These are phyloP conservation scores for Penicillium lividum DNA, from an alignment of 495 filamentous ascomycete genomes.

Conservation along the genomic window DNA sequence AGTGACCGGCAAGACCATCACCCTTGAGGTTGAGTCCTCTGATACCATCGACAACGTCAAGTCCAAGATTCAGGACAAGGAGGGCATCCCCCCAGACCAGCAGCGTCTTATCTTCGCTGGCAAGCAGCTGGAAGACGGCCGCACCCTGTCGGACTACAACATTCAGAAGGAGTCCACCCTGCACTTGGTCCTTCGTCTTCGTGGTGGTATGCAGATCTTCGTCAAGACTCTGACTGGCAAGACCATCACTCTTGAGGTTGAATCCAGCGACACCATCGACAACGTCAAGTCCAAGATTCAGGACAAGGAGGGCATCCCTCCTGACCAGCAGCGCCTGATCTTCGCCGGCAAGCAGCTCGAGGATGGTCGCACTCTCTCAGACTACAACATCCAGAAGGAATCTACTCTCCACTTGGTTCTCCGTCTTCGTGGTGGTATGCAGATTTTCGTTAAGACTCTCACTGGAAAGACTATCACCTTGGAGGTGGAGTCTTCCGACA, in stretches of 20 bases:
- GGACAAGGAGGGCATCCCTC: conserved; percentile 78
- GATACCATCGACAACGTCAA: conserved; percentile 99
- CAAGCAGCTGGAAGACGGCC: conserved; percentile 97
- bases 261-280: conserved; percentile 94
- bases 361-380: conserved; percentile 68
- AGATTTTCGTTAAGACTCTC: conserved; percentile 72
- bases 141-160: conserved; percentile 96
- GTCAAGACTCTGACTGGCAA: conserved; percentile 94
- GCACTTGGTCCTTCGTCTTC: conserved; percentile 93
- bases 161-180: conserved; percentile 98
- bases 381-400: conserved; percentile 77
- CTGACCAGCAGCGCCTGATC: conserved; percentile 75
- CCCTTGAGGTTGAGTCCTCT: conserved; percentile 95
- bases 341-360: conserved; percentile 74
- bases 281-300: conserved; percentile 86
- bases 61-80: conserved; percentile 99
- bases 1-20: conserved; percentile 98
- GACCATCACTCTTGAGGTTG: conserved; percentile 97
- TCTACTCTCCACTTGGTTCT: conserved; percentile 70
- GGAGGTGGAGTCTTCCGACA: conserved; percentile 78
- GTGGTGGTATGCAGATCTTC: conserved; percentile 99
- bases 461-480: conserved; percentile 74
- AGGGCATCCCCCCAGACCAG: conserved; percentile 96
- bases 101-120: conserved; percentile 98
- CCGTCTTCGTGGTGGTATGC: conserved; percentile 74